Conservation (phyloP, 495 filamentous ascomycete genomes). For the Thozetella sp. region DNA sequence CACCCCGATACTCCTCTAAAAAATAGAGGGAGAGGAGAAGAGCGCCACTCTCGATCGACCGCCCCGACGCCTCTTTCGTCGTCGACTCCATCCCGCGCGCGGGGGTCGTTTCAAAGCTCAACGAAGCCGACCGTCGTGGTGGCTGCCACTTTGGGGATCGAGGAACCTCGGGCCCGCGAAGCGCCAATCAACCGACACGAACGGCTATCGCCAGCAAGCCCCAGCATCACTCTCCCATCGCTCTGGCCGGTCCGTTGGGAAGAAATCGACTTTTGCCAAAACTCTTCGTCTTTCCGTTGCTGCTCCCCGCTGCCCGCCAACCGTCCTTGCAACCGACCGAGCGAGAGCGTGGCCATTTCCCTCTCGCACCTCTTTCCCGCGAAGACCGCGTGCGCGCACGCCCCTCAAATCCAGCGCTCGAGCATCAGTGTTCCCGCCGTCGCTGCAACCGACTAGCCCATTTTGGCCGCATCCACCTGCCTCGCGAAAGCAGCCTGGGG, state of each 20-base stretch:
- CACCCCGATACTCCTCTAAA: background rate
- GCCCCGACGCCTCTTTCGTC: background rate
- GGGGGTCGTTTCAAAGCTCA: background rate
- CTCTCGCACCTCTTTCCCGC: too few species aligned
- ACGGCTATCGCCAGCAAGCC: background rate
- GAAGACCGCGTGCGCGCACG: too few species aligned
- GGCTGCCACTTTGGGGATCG: background rate
- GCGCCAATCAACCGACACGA: background rate
- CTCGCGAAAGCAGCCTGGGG: too few species aligned
- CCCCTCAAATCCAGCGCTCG: too few species aligned
- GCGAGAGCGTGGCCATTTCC: too few species aligned
- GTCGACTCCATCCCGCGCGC: background rate
- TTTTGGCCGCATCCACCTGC: too few species aligned
- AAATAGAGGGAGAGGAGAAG: too few species aligned
- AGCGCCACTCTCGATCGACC: background rate
- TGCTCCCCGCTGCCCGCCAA: background rate
- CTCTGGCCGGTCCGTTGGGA: background rate
- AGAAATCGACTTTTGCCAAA: background rate
- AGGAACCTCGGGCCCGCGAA: background rate
- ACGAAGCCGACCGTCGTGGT: background rate
- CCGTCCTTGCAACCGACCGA: too few species aligned
- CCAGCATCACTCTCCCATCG: background rate
- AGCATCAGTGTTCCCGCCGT: too few species aligned
- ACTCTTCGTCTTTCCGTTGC: background rate
- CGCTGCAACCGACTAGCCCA: too few species aligned